Percentiles rank a stretch among this genome's conserved stretches.
phyloP scores from a whole-genome alignment of 768 basidiomycete species.

The Russula lepida region DNA sequence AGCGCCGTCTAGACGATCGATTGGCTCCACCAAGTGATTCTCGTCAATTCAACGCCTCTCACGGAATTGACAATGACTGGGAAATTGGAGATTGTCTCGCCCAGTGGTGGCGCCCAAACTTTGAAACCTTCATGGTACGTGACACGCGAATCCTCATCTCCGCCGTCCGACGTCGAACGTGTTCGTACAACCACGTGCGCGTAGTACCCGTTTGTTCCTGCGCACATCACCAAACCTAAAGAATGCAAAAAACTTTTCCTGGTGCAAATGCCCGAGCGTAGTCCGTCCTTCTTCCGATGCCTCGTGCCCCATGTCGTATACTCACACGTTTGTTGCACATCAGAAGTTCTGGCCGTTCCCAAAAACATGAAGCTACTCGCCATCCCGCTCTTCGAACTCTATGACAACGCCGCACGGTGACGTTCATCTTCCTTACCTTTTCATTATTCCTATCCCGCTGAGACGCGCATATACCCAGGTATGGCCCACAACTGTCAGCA shows the following conservation, averaged over 20 bases:
- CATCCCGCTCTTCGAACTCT: constrained; percentile 93
- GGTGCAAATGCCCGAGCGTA: constrained; percentile 90
- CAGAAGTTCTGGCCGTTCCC: constrained; percentile 93
- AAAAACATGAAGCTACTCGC: constrained; percentile 99
- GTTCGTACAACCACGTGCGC: background rate
- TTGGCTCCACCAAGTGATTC: constrained; percentile 72
- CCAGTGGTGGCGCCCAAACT: constrained; percentile 98
- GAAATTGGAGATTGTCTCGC: constrained; percentile 94
- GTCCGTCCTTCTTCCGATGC: constrained; percentile 39
- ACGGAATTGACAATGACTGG: constrained; percentile 85
- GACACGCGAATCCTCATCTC: background rate
- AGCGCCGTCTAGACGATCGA: constrained; percentile 80
- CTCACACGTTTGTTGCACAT: background rate
- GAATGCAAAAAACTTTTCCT: constrained; percentile 96
- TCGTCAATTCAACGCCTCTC: constrained; percentile 64
- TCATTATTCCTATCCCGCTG: background rate
- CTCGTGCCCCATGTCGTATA: background rate
- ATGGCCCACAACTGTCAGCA: constrained; percentile 90
- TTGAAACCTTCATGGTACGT: constrained; percentile 96
- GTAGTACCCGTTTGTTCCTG: constrained; percentile 89
- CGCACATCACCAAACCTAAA: constrained; percentile 96
- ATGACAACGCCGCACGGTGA: constrained; percentile 90
- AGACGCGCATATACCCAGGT: constrained; percentile 33
- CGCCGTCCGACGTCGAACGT: background rate
- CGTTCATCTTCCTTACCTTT: constrained; percentile 16